A percentile compares a stretch with the other conserved stretches of the same genome.
phyloP scores from a whole-genome alignment of 108 stramenopile genomes.

The Nannochloropsis granulata region DNA sequence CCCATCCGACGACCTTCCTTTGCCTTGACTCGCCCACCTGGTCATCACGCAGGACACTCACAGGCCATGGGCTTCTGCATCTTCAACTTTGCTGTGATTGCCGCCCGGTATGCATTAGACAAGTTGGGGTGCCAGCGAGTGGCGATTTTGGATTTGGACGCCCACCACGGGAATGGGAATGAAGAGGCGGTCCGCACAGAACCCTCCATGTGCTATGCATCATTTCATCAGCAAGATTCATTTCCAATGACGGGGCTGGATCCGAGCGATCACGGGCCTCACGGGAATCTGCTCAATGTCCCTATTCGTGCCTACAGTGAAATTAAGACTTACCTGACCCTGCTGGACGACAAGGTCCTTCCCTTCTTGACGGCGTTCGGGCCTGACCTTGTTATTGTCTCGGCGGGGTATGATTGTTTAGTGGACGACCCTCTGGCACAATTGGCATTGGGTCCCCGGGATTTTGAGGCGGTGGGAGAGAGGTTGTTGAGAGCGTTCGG shows the following conservation, averaged over 20 bases:
- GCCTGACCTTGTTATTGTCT: conserved; percentile 23
- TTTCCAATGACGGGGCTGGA: conserved; percentile 30
- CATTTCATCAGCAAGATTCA: conserved; percentile 23
- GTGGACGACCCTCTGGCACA: conserved; percentile 28
- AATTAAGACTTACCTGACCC: not conserved
- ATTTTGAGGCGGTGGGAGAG: conserved; percentile 46
- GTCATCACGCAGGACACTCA: conserved; percentile 32
- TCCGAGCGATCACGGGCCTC: not conserved
- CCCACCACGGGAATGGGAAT: conserved; percentile 48
- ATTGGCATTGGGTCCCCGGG: conserved; percentile 9
- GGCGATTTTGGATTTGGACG: conserved; percentile 46
- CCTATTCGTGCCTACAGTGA: conserved; percentile 1
- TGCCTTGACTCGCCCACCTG: conserved; percentile 38
- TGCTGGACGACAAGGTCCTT: not conserved
- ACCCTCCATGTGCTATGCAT: conserved; percentile 10
- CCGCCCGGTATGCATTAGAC: conserved; percentile 7
- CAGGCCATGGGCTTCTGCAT: conserved; percentile 35
- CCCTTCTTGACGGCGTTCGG: not conserved
- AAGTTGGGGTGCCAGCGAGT: conserved; percentile 14
- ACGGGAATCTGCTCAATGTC: conserved; percentile 6
- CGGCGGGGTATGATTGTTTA: conserved; percentile 24
- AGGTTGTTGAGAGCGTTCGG: conserved; percentile 18
- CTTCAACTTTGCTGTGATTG: conserved; percentile 26
- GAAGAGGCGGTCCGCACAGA: conserved; percentile 20
- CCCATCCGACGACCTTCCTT: conserved; percentile 3